phyloP scores from a whole-genome alignment of 2,329 filamentous ascomycete genomes.

The Penicillium hesseltinei region DNA sequence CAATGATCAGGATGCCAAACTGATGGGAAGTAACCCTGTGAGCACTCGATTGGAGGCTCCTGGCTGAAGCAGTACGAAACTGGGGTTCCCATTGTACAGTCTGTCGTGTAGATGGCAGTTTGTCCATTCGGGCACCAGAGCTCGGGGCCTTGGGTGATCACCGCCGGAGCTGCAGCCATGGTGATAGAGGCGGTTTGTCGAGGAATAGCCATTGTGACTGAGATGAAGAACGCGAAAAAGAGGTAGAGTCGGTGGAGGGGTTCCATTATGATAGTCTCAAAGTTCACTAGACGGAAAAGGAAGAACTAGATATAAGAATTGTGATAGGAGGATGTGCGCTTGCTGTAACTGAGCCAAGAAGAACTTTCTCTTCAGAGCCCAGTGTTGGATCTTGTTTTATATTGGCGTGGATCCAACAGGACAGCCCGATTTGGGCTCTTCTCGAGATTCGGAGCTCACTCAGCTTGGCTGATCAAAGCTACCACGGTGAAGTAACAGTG shows the following conservation, averaged over 20 bases:
- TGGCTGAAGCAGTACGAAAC: slow-evolving; percentile 24
- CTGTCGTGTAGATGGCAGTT: slow-evolving; percentile 25
- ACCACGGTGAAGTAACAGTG: background rate
- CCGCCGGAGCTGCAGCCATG: slow-evolving; percentile 2
- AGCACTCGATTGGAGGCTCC: slow-evolving; percentile 19
- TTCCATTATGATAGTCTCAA: background rate
- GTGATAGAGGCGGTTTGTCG: slow-evolving; percentile 4
- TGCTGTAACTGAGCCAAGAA: background rate
- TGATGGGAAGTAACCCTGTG: slow-evolving; percentile 22
- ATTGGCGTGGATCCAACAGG: background rate
- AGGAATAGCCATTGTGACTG: slow-evolving; percentile 10
- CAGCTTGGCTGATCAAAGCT: background rate
- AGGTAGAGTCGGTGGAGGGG: background rate
- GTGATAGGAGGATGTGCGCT: background rate
- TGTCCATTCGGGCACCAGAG: slow-evolving; percentile 21
- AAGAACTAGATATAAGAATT: background rate
- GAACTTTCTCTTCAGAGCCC: background rate
- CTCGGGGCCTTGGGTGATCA: slow-evolving; percentile 13
- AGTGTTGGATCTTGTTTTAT: background rate
- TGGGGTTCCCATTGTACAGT: slow-evolving; percentile 27
- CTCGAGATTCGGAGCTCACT: background rate
- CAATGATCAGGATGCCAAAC: slow-evolving; percentile 30
- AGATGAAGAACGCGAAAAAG: background rate
- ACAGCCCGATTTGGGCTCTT: background rate
- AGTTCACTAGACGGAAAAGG: background rate